Percentiles rank a stretch among this genome's conserved stretches.
Conservation (phyloP, 2,329 filamentous ascomycete genomes). For the Neopestalotiopsis sp. region DNA sequence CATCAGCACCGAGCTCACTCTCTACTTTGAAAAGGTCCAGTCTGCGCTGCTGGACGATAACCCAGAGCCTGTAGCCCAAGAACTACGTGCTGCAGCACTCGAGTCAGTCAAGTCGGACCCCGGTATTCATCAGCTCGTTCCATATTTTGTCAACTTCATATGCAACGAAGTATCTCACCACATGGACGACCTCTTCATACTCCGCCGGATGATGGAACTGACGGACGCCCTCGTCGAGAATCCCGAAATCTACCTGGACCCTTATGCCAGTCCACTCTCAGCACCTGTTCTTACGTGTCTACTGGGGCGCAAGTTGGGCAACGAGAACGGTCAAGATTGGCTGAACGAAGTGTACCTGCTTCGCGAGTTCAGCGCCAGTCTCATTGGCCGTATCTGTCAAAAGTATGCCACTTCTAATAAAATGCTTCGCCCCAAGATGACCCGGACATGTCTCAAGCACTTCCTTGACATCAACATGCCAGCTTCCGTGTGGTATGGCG, state of each 20-base stretch:
- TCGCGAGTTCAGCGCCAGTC: conserved; percentile 81
- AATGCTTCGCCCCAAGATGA: conserved; percentile 84
- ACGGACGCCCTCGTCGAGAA: conserved; percentile 85
- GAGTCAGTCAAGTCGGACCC: conserved; percentile 88
- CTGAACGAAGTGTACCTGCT: conserved; percentile 75
- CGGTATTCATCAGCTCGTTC: conserved; percentile 91
- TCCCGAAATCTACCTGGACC: conserved; percentile 73
- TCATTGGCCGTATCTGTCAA: conserved; percentile 78
- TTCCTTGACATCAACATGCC: conserved; percentile 88
- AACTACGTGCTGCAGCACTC: conserved; percentile 82
- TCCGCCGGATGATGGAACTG: conserved; percentile 92
- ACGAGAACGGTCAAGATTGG: conserved; percentile 56
- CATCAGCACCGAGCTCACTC: conserved; percentile 91
- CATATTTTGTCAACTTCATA: conserved; percentile 96
- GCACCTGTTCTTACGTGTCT: conserved; percentile 92
- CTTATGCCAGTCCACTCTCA: conserved; percentile 70
- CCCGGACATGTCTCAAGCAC: conserved; percentile 89
- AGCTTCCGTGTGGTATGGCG: conserved; percentile 85
- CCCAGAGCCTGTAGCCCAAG: conserved; percentile 75
- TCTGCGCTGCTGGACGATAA: conserved; percentile 86
- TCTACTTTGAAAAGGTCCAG: conserved; percentile 97
- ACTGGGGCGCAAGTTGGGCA: conserved; percentile 80
- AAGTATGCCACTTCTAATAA: conserved; percentile 84
- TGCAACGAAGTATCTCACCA: conserved; percentile 95
- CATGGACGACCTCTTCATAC: conserved; percentile 85